These are phyloP conservation scores for Pleurotus eryngii DNA, from an alignment of 768 basidiomycete species.

Conservation along the genomic window DNA sequence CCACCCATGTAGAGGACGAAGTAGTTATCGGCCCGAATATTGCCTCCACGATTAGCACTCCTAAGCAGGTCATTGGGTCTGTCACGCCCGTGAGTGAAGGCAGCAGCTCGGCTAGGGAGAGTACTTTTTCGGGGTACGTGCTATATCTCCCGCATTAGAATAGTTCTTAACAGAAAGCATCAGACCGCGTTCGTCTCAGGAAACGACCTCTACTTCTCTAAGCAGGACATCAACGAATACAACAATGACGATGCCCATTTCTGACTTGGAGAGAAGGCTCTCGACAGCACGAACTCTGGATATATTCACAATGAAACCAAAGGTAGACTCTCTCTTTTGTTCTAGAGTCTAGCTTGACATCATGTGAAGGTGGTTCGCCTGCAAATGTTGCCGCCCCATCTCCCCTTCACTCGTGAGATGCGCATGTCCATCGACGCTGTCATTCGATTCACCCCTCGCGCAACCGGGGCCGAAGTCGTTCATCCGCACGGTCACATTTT, in stretches of 20 bases:
- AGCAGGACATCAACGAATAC: constrained; percentile 46
- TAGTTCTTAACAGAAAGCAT: background rate
- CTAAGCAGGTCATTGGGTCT: background rate
- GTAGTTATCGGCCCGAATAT: constrained; percentile 54
- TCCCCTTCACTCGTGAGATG: constrained; percentile 77
- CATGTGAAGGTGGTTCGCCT: constrained; percentile 72
- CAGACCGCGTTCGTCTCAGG: constrained; percentile 61
- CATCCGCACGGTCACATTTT: constrained; percentile 80
- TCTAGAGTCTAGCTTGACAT: constrained; percentile 7
- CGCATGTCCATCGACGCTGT: constrained; percentile 69
- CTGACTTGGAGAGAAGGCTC: constrained; percentile 79
- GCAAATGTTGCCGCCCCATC: constrained; percentile 79
- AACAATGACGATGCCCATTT: constrained; percentile 53
- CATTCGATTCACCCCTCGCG: constrained; percentile 73
- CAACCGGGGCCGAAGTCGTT: constrained; percentile 71
- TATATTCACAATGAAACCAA: constrained; percentile 93
- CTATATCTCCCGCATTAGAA: background rate
- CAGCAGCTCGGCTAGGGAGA: constrained; percentile 48
- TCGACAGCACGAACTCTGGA: constrained; percentile 79
- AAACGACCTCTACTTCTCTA: constrained; percentile 52
- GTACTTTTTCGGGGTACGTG: constrained; percentile 56
- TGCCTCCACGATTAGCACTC: constrained; percentile 13
- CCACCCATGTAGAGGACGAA: constrained; percentile 46
- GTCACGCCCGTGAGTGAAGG: constrained; percentile 17
- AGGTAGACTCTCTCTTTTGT: constrained; percentile 45